Evolutionary conservation across 768 basidiomycete species (phyloP), one percentile per base, ranked within the genome.

Genomic region (Gyrodon lividus): DNA sequence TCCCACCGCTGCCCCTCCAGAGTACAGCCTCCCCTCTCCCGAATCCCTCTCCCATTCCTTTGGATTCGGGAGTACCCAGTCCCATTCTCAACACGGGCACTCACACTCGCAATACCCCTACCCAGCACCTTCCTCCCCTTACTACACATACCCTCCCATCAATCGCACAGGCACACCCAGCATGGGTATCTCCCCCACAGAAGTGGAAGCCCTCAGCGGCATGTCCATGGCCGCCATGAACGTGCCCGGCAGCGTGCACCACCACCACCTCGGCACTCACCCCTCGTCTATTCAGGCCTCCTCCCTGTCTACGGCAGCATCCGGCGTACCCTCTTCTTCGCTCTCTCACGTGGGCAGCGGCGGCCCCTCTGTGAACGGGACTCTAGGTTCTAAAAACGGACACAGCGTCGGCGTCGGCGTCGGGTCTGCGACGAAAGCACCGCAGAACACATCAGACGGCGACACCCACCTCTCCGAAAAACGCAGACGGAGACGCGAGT

Each of bases 401-500:
- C 4, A 42, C 0, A 39, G 63, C 4, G 20, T 49, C 4, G 22
- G 52, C 51, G 5, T 43, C 59, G 16, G 10, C 50, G 19, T 50
- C 50, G 16, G 17, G n/a, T 38, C 23, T 42, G 24, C 44, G 0
- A 20, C 28, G 22, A 65, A 62, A 35, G 46, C 43, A 0, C 30
- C n/a, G n/a, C n/a, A n/a, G n/a, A n/a, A n/a, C n/a, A n/a, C n/a
- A n/a, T n/a, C 19, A 24, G 64, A 63, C 43, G 53, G 58, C 0
- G 66, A 64, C 17, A 6, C 74, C 43, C 83, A 84, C 40, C 79
- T 83, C 57, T 78, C 81, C 56, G 93, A 96, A 71, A 95, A 95
- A 67, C 73, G 92, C 2, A 72, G 91, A 2, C 73, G 90, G 31
- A 72, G 93, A 43, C 71, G 93, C 52, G 93, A 95, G 70, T 86